Evolutionary conservation across 148 eudicot genomes (phyloP).

Genomic region (Oxyria digyna): DNA sequence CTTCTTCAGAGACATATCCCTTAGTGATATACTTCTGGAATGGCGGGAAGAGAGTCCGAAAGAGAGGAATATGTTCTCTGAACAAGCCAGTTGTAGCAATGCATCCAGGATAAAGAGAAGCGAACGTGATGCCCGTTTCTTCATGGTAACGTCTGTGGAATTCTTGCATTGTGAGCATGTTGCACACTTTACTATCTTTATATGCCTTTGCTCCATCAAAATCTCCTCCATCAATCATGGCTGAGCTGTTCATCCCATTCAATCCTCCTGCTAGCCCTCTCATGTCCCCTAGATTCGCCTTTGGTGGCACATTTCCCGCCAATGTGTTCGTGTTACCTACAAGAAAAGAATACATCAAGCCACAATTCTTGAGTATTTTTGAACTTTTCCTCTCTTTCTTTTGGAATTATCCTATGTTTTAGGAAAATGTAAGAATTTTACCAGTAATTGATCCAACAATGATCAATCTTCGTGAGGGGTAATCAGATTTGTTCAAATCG

Average conservation of each 20-base stretch:
- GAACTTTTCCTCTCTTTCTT: background rate
- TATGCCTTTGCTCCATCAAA: slow-evolving; percentile 94
- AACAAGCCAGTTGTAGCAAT: slow-evolving; percentile 85
- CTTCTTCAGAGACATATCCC: slow-evolving; percentile 80
- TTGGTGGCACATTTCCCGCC: slow-evolving; percentile 93
- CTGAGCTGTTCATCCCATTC: slow-evolving; percentile 57
- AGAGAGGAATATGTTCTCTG: slow-evolving; percentile 70
- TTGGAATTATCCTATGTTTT: too few relatives aligned
- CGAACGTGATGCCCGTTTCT: slow-evolving; percentile 64
- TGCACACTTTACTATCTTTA: slow-evolving; percentile 91
- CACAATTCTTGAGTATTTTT: background rate
- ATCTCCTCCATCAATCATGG: slow-evolving; percentile 88
- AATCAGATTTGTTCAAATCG: slow-evolving; percentile 63
- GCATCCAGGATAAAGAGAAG: slow-evolving; percentile 88
- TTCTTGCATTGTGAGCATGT: slow-evolving; percentile 94
- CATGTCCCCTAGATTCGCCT: slow-evolving; percentile 81
- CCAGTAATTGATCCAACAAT: slow-evolving; percentile 95
- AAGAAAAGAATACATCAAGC: background rate
- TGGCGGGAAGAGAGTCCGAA: slow-evolving; percentile 75
- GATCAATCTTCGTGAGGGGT: slow-evolving; percentile 54
- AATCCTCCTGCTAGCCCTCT: slow-evolving; percentile 79
- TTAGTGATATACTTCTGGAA: slow-evolving; percentile 82
- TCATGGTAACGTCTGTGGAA: slow-evolving; percentile 72
- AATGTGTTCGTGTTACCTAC: slow-evolving; percentile 84
- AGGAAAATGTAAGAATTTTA: slow-evolving; percentile 7